phyloP scores from a whole-genome alignment of 306 rosid species.

The Crataegus laevigata region DNA sequence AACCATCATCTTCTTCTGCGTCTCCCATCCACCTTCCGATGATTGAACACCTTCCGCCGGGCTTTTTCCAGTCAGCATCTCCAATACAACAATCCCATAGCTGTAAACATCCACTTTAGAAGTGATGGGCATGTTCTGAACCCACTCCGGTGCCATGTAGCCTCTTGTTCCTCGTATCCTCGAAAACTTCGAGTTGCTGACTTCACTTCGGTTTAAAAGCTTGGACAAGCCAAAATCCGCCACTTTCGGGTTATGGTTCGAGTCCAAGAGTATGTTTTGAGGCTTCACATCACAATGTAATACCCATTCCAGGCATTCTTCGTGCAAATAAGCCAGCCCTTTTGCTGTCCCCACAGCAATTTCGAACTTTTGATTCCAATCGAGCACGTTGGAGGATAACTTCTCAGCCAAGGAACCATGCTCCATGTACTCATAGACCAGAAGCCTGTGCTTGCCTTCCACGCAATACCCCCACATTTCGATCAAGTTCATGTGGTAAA shows the following conservation, averaged over 20 bases:
- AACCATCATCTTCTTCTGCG: slow-evolving; percentile 20
- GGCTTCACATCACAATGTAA: slow-evolving; percentile 71
- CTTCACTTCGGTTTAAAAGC: slow-evolving; percentile 27
- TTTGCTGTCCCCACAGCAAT: slow-evolving; percentile 47
- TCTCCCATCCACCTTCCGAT: slow-evolving; percentile 7
- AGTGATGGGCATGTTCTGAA: slow-evolving; percentile 36
- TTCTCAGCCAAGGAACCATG: slow-evolving; percentile 37
- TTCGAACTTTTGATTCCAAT: slow-evolving; percentile 32
- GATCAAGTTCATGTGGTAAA: slow-evolving; percentile 58
- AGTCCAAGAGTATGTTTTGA: slow-evolving; percentile 50
- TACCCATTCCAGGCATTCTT: slow-evolving; percentile 64
- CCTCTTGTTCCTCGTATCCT: slow-evolving; percentile 59
- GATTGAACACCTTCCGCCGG: slow-evolving; percentile 7
- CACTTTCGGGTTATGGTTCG: slow-evolving; percentile 43
- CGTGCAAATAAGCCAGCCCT: slow-evolving; percentile 52
- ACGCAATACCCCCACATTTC: slow-evolving; percentile 53
- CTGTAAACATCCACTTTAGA: slow-evolving; percentile 65
- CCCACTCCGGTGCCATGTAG: slow-evolving; percentile 73
- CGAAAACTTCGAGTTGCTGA: slow-evolving; percentile 23
- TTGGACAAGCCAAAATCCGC: slow-evolving; percentile 57
- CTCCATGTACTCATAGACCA: slow-evolving; percentile 46
- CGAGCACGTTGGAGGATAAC: slow-evolving; percentile 21
- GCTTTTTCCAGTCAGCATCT: slow-evolving; percentile 41
- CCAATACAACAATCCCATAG: slow-evolving; percentile 54
- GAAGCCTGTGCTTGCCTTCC: slow-evolving; percentile 42